Evolutionary conservation across 1,284 basidiomycete genomes (phyloP).

Genomic region (Paramarasmius palmivorus): DNA sequence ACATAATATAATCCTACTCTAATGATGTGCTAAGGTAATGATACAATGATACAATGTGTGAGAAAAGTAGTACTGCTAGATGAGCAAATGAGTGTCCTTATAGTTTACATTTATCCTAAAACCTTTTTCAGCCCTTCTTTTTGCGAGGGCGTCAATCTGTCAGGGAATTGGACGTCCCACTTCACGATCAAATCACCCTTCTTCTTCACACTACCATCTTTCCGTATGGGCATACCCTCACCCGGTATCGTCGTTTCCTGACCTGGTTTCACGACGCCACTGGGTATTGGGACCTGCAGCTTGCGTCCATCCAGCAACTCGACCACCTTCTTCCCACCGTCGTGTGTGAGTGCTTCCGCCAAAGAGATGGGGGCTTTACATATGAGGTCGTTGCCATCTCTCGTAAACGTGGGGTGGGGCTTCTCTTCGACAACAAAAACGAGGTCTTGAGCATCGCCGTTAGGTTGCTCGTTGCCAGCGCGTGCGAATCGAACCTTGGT

Average conservation of each 20-base stretch:
- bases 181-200: slow-evolving; percentile 85
- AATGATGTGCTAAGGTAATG: slow-evolving; percentile 6
- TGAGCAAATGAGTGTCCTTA: slow-evolving; percentile 1
- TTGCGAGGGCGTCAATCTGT: slow-evolving; percentile 69
- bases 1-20: neutral
- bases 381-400: slow-evolving; percentile 82
- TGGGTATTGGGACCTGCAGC: slow-evolving; percentile 67
- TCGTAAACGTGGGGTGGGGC: slow-evolving; percentile 72
- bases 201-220: slow-evolving; percentile 67
- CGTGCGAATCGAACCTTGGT: slow-evolving; percentile 90
- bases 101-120: slow-evolving; percentile 38
- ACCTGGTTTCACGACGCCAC: slow-evolving; percentile 77
- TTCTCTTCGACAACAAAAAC: slow-evolving; percentile 94
- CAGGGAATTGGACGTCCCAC: slow-evolving; percentile 87
- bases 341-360: slow-evolving; percentile 75
- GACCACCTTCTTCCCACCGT: slow-evolving; percentile 52
- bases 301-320: slow-evolving; percentile 80
- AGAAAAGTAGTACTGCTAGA: slow-evolving; percentile 2
- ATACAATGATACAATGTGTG: slow-evolving; percentile 5
- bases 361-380: slow-evolving; percentile 69
- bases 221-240: slow-evolving; percentile 92
- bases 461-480: slow-evolving; percentile 83
- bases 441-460: slow-evolving; percentile 79
- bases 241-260: slow-evolving; percentile 69
- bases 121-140: slow-evolving; percentile 80